phyloP scores from a whole-genome alignment of 371 early-diverging fungal species.

The Coemansia sp. region DNA sequence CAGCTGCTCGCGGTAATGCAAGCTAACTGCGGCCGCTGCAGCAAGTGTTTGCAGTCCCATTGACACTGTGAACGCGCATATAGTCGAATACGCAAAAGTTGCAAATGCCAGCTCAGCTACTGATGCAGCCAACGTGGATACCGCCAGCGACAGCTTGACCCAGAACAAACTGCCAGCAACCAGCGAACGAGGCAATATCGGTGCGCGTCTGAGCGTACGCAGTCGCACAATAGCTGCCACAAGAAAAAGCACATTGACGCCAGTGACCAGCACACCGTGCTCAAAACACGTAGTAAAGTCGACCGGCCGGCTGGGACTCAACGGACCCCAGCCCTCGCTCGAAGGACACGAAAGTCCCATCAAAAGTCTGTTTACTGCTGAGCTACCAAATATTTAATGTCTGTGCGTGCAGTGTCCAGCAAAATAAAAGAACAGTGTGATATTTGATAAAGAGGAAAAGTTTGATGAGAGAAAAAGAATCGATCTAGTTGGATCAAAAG shows the following conservation, averaged over 20 bases:
- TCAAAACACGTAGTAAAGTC: no score
- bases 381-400: constrained; percentile 27
- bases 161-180: constrained; percentile 42
- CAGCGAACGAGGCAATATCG: constrained; percentile 17
- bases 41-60: constrained; percentile 21
- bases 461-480: constrained; percentile 14
- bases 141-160: constrained; percentile 9
- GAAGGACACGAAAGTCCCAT: no score
- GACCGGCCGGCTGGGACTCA: no score
- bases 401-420: not conserved
- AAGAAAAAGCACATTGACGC: constrained; percentile 39
- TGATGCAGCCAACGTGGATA: not conserved
- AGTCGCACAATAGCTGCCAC: constrained; percentile 35
- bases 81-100: not conserved
- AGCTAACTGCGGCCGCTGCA: constrained; percentile 57
- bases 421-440: not conserved
- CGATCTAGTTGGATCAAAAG: no score
- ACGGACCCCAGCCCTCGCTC: no score
- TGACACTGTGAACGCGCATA: constrained; percentile 10
- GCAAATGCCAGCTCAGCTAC: not conserved
- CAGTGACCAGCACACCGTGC: constrained; percentile 26
- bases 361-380: no score
- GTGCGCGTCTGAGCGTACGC: constrained; percentile 8
- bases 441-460: constrained; percentile 50
- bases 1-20: constrained; percentile 70